Base-by-base conservation (phyloP, 2,329 filamentous ascomycete genomes). In the Phialemonium atrogriseum region DNA sequence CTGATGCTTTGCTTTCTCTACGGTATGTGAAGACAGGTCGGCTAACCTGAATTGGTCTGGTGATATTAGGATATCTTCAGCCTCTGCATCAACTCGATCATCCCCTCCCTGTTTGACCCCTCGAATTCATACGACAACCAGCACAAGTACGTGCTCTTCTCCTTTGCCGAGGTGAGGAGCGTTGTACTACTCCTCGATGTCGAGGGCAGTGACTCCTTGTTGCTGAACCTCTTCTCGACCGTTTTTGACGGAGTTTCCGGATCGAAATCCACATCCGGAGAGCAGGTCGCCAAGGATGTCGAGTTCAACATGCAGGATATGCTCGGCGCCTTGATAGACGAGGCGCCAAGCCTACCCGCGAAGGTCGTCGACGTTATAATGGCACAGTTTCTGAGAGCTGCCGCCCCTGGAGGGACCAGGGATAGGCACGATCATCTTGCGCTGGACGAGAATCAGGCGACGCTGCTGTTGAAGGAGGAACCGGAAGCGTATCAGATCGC, bases 401-500 rank as follows among this genome's bases (percentile, higher is more conserved):
- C 87, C 30, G 82, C 86, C 0, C 77, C 73, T 0, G 72, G 69
- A 11, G 64, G 77, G 25, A 68, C 65, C 38, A 79, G 72, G 49
- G 70, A 66, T 42, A 79, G 75, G 48, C 62, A 65, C 40, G 58
- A 64, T 34, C 58, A 70, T 44, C 47, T 60, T 13, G 68, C 75
- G 19, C 51, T 77, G 8, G 84, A 88, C 48, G 76, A 77, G 24
- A 86, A 77, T 48, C 88, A 94, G 51, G 84, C 80, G 1, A 94
- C 84, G 0, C 68, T 94, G 12, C 65, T 85, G n/a, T 65, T 85
- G 32, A 94, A 93, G 50, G 83, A 91, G 40, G 82, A 93, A 34
- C 89, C 91, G 2, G 77, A 87, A 11, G 88, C 91, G 2, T 98
- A 98, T 60, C 82, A 91, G 51, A 94, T 96, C 83, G 89, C 91